A percentile compares a stretch with the other conserved stretches of the same genome.
Evolutionary conservation across 805 yeast species (phyloP).

Genomic region (Cyberlindnera meyerae): DNA sequence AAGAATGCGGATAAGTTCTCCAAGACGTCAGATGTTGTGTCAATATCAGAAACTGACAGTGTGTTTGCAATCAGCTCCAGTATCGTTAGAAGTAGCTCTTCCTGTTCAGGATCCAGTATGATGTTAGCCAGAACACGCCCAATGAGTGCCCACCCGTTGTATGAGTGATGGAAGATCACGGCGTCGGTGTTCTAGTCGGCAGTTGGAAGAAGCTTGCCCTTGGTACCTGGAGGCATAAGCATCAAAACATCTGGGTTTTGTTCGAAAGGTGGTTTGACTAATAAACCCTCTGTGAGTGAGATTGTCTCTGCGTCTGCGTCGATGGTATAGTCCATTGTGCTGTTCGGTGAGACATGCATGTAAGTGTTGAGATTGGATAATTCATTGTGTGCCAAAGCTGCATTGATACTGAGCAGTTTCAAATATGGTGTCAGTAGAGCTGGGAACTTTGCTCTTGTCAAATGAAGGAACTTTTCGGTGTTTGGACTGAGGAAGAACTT

Average conservation of each 20-base stretch:
- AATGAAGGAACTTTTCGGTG: slow-evolving; percentile 29
- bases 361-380: slow-evolving; percentile 56
- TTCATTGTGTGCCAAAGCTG: slow-evolving; percentile 62
- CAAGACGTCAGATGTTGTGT: slow-evolving; percentile 36
- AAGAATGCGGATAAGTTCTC: slow-evolving; percentile 36
- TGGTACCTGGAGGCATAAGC: slow-evolving; percentile 51
- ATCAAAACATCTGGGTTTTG: slow-evolving; percentile 38
- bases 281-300: slow-evolving; percentile 41
- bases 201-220: slow-evolving; percentile 64
- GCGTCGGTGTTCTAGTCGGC: slow-evolving; percentile 32
- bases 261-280: slow-evolving; percentile 56
- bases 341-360: slow-evolving; percentile 43
- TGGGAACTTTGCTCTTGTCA: slow-evolving; percentile 76
- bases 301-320: slow-evolving; percentile 50
- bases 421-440: slow-evolving; percentile 55
- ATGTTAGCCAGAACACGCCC: slow-evolving; percentile 75
- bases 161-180: slow-evolving; percentile 66
- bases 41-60: slow-evolving; percentile 34
- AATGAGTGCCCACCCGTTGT: slow-evolving; percentile 82
- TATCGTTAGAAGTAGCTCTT: slow-evolving; percentile 42
- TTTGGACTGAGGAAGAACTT: slow-evolving; percentile 31
- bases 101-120: slow-evolving; percentile 29
- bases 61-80: slow-evolving; percentile 47
- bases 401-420: slow-evolving; percentile 55
- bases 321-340: slow-evolving; percentile 35